phyloP scores from a whole-genome alignment of 2,329 filamentous ascomycete genomes.

The Aquanectria penicillioides region DNA sequence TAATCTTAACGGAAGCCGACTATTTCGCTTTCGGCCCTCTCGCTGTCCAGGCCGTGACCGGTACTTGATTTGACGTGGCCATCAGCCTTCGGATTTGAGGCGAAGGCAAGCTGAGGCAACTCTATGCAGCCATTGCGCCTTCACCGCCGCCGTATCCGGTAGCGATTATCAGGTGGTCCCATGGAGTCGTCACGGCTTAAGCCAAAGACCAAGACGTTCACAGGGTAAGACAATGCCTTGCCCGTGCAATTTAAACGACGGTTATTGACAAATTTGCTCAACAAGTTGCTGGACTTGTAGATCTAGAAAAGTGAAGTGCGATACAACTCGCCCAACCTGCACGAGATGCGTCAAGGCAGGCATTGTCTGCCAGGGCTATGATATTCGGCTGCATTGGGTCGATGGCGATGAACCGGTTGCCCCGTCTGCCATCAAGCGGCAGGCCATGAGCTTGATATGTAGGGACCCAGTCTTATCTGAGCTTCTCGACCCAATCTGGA shows the following conservation, averaged over 20 bases:
- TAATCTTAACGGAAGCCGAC: too few relatives aligned
- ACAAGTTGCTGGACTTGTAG: constrained; percentile 24
- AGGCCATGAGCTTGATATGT: constrained; percentile 21
- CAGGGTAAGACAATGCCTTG: neutral
- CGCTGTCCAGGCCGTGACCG: too few relatives aligned
- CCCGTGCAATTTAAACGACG: neutral
- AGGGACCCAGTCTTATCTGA: neutral
- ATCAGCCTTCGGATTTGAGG: too few relatives aligned
- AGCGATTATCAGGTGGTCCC: too few relatives aligned
- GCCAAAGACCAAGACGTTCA: neutral
- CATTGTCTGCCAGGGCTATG: constrained; percentile 15
- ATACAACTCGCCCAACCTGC: constrained; percentile 7
- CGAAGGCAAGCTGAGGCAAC: too few relatives aligned
- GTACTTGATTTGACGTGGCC: too few relatives aligned
- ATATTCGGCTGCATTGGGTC: constrained; percentile 16
- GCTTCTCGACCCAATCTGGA: too few relatives aligned
- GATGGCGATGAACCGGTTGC: constrained; percentile 8
- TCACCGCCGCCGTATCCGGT: too few relatives aligned
- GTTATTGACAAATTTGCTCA: neutral
- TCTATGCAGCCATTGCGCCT: too few relatives aligned
- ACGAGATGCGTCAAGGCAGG: constrained; percentile 5
- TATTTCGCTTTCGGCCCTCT: too few relatives aligned
- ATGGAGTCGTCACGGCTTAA: too few relatives aligned
- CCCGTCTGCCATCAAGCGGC: constrained; percentile 17
- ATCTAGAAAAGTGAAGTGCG: constrained; percentile 24